Base-by-base conservation (phyloP, 495 filamentous ascomycete genomes). In the Aspergillus incahuasiensis region DNA sequence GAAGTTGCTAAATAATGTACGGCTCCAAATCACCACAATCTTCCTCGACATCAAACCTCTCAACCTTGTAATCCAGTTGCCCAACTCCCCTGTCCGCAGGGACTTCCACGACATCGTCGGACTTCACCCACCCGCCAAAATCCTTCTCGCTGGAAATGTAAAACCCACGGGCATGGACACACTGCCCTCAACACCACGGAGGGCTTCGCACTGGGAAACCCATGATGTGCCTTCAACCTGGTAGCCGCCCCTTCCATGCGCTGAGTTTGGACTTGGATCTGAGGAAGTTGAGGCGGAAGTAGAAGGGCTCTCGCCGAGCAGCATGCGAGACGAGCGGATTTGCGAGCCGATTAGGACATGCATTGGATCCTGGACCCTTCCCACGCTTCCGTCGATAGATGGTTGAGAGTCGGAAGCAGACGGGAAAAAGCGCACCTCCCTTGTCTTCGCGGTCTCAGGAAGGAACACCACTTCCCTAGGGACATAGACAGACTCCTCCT, bases 391-490 rank as follows among this genome's bases (percentile, higher is more conserved):
- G 41, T 11, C 11, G 41, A 1, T 9, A 4, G 25, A 28, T 3
- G 25, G 25, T 8, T 28, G 3, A 28, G 25, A 28, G 25, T 3
- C 3, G 25, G 25, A 28, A 8, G 25, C 3, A 8, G 25, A 8
- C 25, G 50, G 39, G 39, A 53, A 43, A 25, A 53, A 53, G 39
- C 28, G 41, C 50, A 53, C 34, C 9, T 43, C 24, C 7, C 50
- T 20, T 44, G 50, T 30, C 18, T 43, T 39, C n/a, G 34, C 28
- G 3, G 50, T 39, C 1, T n/a, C n/a, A 5, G 50, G 50, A 1
- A 53, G 50, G 15, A 53, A 53, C 15, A 53, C 15, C 4, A 3
- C 4, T 8, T 28, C 25, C 25, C 25, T 28, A 28, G 25, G 25
- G 25, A 28, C 25, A 8, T 4, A 8, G 25, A 28, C 25, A 16